Evolutionary conservation across 352 stramenopile species (phyloP).

Genomic region (Phytophthora pistaciae): DNA sequence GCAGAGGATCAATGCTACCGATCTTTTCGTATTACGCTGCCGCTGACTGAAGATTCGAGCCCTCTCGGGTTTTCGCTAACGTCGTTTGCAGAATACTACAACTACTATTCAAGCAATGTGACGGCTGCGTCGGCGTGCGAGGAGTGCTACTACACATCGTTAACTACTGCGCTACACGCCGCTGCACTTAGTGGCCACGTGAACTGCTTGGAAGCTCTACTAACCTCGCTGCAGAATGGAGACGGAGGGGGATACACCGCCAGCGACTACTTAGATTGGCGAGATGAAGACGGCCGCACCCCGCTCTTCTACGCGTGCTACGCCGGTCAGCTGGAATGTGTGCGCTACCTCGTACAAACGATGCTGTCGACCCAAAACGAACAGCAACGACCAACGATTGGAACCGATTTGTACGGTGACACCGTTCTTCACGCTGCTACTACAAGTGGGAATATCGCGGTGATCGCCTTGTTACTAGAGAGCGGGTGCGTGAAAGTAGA

Average conservation of each 20-base stretch:
- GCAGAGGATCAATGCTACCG: slow-evolving; percentile 53
- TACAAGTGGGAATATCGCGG: slow-evolving; percentile 39
- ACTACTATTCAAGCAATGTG: slow-evolving; percentile 16
- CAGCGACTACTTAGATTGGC: slow-evolving; percentile 54
- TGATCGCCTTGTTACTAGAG: slow-evolving; percentile 51
- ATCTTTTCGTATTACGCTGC: slow-evolving; percentile 34
- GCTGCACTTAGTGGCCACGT: slow-evolving; percentile 66
- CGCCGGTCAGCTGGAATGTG: slow-evolving; percentile 53
- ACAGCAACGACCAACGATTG: slow-evolving; percentile 2
- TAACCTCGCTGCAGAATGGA: slow-evolving; percentile 29
- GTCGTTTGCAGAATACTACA: slow-evolving; percentile 66
- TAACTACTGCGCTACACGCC: slow-evolving; percentile 64
- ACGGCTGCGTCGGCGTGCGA: slow-evolving; percentile 40
- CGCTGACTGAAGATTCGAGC: slow-evolving; percentile 5
- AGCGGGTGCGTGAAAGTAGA: slow-evolving; percentile 49
- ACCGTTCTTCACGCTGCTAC: slow-evolving; percentile 70
- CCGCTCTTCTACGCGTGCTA: slow-evolving; percentile 83
- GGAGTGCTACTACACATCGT: slow-evolving; percentile 66
- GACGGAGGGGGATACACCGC: slow-evolving; percentile 26
- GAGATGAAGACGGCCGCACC: slow-evolving; percentile 69
- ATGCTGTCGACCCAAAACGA: slow-evolving; percentile 7
- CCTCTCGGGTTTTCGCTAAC: slow-evolving; percentile 59
- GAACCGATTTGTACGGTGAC: slow-evolving; percentile 61
- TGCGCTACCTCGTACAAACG: slow-evolving; percentile 49
- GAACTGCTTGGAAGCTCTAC: slow-evolving; percentile 55